phyloP scores from a whole-genome alignment of 73 alveolate genomes.

The Breviolum minutum region DNA sequence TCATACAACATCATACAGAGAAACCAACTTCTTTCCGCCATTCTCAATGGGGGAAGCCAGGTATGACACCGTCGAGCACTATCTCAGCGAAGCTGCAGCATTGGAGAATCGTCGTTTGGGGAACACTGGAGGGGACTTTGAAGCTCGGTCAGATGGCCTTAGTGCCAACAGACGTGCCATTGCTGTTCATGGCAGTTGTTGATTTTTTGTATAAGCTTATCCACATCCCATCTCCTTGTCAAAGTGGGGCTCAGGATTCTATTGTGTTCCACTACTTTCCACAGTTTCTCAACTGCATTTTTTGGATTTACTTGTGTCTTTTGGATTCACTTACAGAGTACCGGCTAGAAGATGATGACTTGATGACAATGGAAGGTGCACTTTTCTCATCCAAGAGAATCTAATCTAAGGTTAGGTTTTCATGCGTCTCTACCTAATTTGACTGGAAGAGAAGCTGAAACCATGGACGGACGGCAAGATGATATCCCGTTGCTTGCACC shows the following conservation, averaged over 20 bases:
- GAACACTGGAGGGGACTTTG: background rate
- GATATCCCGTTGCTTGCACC: slow-evolving; percentile 36
- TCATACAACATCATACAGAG: too few relatives aligned
- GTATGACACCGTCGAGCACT: slow-evolving; percentile 5
- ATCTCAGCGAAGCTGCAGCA: background rate
- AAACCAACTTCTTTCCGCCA: too few relatives aligned
- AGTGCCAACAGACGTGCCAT: background rate
- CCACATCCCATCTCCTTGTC: too few relatives aligned
- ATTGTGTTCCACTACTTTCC: slow-evolving; percentile 80
- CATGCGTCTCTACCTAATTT: slow-evolving; percentile 66
- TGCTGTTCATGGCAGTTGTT: too few relatives aligned
- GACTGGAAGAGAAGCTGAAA: slow-evolving; percentile 32
- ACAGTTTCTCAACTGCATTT: slow-evolving; percentile 25
- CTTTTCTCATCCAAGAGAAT: background rate
- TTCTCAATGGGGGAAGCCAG: background rate
- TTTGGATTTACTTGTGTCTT: background rate
- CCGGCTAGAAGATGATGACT: too few relatives aligned
- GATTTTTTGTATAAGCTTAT: too few relatives aligned
- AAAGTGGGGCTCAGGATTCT: background rate
- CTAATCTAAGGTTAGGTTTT: slow-evolving; percentile 55
- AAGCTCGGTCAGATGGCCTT: background rate
- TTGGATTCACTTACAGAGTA: background rate
- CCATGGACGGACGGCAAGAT: slow-evolving; percentile 29
- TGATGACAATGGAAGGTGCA: background rate
- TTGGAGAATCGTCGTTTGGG: slow-evolving; percentile 29